Percentiles rank a stretch among this genome's conserved stretches.
phyloP scores from a whole-genome alignment of 495 filamentous ascomycete genomes.

The Neurospora tetraspora region DNA sequence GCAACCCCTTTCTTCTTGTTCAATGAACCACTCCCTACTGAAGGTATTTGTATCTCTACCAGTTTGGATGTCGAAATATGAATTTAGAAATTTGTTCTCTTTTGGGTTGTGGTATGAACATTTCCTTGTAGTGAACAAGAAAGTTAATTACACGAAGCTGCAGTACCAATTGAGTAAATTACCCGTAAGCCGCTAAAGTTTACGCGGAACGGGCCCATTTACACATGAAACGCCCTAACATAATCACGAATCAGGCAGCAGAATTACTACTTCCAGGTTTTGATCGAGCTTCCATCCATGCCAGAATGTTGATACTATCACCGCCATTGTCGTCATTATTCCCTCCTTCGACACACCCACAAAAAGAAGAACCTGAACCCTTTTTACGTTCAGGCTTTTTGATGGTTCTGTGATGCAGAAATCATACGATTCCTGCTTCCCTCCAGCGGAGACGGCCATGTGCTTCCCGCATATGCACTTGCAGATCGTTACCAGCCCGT shows the following conservation, averaged over 20 bases:
- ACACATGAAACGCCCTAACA: not conserved
- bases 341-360: not conserved
- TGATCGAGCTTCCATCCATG: not conserved
- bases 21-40: not conserved
- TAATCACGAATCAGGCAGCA: not conserved
- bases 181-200: not conserved
- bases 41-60: not conserved
- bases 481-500: not conserved
- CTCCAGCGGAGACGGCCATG: not conserved
- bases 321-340: not conserved
- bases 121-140: too few species aligned
- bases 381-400: not conserved
- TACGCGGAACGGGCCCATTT: not conserved
- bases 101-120: not conserved
- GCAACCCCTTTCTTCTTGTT: not conserved
- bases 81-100: not conserved
- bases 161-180: not conserved
- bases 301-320: not conserved
- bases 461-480: not conserved
- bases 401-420: not conserved
- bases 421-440: not conserved
- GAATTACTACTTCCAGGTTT: not conserved
- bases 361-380: not conserved
- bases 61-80: not conserved
- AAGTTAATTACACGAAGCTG: not conserved